Evolutionary conservation across 1,139 yeast species (phyloP).

Genomic region (Candida neerlandica): DNA sequence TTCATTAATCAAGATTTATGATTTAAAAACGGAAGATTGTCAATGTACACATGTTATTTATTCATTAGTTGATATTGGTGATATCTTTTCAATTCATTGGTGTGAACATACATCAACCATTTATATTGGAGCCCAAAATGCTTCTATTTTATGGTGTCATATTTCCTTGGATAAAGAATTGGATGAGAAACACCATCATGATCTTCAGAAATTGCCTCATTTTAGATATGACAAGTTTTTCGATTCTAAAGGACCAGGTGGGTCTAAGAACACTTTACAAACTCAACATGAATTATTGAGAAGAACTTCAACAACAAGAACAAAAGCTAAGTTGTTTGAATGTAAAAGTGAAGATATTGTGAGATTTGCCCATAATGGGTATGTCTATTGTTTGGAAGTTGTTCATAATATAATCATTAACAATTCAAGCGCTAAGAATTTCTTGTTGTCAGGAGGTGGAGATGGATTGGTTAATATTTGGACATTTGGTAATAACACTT

Average conservation of each 20-base stretch:
- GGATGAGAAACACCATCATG: slow-evolving; percentile 8
- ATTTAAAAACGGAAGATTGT: slow-evolving; percentile 37
- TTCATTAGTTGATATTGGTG: slow-evolving; percentile 87
- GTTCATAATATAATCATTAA: slow-evolving; percentile 23
- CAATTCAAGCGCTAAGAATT: slow-evolving; percentile 11
- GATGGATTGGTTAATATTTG: slow-evolving; percentile 85
- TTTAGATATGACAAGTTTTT: slow-evolving; percentile 83
- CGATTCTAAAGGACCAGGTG: slow-evolving; percentile 89
- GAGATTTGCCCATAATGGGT: slow-evolving; percentile 89
- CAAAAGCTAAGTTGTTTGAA: slow-evolving; percentile 51
- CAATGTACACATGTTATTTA: slow-evolving; percentile 67
- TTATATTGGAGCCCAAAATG: slow-evolving; percentile 90
- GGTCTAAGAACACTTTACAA: slow-evolving; percentile 44
- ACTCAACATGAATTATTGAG: slow-evolving; percentile 30
- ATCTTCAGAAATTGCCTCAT: slow-evolving; percentile 62
- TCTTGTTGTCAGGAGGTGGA: slow-evolving; percentile 70
- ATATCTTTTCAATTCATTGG: slow-evolving; percentile 83
- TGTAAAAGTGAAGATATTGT: slow-evolving; percentile 66
- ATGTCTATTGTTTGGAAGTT: slow-evolving; percentile 70
- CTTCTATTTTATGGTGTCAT: slow-evolving; percentile 75
- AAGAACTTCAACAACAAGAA: slow-evolving; percentile 20
- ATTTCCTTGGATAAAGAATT: slow-evolving; percentile 22
- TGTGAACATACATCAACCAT: slow-evolving; percentile 60
- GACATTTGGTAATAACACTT: slow-evolving; percentile 35
- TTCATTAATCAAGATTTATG: slow-evolving; percentile 86